A percentile compares a stretch with the other conserved stretches of the same genome.
Evolutionary conservation across 179 eudicot genomes (phyloP).

Genomic region (Actinidia arguta): DNA sequence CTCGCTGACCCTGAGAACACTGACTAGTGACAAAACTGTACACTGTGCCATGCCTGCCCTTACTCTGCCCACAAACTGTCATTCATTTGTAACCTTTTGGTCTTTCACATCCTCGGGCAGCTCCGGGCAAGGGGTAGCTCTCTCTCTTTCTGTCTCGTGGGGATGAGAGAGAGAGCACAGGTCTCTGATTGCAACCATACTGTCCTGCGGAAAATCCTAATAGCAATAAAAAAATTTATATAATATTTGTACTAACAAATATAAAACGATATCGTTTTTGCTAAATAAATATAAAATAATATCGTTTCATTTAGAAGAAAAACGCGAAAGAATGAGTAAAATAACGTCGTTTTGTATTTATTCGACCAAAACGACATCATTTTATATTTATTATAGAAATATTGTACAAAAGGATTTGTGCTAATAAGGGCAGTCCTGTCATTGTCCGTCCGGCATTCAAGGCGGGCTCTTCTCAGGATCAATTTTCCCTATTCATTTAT

Average conservation of each 20-base stretch:
- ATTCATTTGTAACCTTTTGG: constrained; percentile 13
- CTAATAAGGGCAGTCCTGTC: constrained; percentile 45
- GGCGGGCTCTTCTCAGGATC: constrained; percentile 67
- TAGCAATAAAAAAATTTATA: too few relatives aligned
- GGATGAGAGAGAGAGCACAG: constrained; percentile 8
- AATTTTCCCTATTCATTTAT: constrained; percentile 38
- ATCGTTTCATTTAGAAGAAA: too few relatives aligned
- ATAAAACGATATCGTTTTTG: too few relatives aligned
- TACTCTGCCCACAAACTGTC: background rate
- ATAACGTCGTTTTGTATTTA: too few relatives aligned
- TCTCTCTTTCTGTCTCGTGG: background rate
- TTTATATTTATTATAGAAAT: too few relatives aligned
- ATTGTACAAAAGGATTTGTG: too few relatives aligned
- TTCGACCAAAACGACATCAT: too few relatives aligned
- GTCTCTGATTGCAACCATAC: constrained; percentile 38
- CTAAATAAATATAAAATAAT: too few relatives aligned
- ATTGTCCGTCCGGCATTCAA: constrained; percentile 66
- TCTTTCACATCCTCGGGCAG: background rate
- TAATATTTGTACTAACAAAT: too few relatives aligned
- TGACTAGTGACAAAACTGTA: background rate
- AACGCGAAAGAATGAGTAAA: too few relatives aligned
- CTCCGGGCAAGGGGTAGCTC: background rate
- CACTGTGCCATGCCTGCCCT: constrained; percentile 3
- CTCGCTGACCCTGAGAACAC: constrained; percentile 43
- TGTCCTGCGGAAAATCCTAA: too few relatives aligned